Percentiles rank a stretch among this genome's conserved stretches.
phyloP scores from a whole-genome alignment of 2,329 filamentous ascomycete genomes.

The Emericellopsis cladophorae region DNA sequence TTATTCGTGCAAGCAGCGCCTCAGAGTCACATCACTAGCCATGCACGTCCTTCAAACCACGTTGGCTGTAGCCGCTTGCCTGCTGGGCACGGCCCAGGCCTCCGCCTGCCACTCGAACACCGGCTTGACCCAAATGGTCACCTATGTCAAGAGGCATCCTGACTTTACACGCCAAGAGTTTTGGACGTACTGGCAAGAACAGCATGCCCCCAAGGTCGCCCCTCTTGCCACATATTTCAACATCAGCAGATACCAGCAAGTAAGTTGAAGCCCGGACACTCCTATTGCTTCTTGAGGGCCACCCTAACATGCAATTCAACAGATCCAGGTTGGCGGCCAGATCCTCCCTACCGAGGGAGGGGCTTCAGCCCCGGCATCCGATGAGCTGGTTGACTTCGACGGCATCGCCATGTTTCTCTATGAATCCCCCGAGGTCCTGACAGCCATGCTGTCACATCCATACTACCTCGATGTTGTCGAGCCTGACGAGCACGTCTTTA shows the following conservation, averaged over 20 bases:
- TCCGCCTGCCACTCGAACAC: constrained; percentile 22
- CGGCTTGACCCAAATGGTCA: constrained; percentile 13
- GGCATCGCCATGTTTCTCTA: constrained; percentile 17
- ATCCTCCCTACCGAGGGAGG: constrained; percentile 11
- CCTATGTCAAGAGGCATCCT: constrained; percentile 13
- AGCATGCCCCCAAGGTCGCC: constrained; percentile 15
- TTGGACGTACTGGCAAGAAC: constrained; percentile 15
- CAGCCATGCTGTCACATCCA: constrained; percentile 12
- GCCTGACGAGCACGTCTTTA: constrained; percentile 15
- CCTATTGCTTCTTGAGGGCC: too few species aligned
- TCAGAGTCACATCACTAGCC: too few species aligned
- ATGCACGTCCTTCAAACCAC: too few species aligned
- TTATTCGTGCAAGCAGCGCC: too few species aligned
- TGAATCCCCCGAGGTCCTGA: constrained; percentile 8
- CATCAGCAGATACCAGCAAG: constrained; percentile 15
- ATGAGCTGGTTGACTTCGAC: constrained; percentile 12
- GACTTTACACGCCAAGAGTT: constrained; percentile 12
- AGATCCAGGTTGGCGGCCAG: constrained; percentile 13
- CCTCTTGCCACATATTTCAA: constrained; percentile 13
- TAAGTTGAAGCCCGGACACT: too few species aligned
- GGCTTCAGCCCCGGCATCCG: constrained; percentile 6
- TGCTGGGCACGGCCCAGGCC: not conserved
- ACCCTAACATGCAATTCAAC: not conserved
- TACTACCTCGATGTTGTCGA: constrained; percentile 15
- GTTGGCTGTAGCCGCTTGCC: too few species aligned